These are phyloP conservation scores for Lyophyllum semitale DNA, from an alignment of 768 basidiomycete genomes.

Conservation along the genomic window DNA sequence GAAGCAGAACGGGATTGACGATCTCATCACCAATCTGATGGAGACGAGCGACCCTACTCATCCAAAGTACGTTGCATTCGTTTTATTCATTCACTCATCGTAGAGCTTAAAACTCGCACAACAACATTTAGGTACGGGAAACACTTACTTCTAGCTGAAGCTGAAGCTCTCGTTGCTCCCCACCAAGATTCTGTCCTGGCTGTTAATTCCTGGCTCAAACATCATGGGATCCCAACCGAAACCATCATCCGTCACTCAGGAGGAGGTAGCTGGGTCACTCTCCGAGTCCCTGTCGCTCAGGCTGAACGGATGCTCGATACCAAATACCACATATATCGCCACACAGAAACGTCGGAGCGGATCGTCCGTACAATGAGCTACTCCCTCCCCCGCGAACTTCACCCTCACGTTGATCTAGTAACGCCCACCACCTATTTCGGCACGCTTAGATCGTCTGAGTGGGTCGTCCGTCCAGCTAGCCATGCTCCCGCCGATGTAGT, in stretches of 20 bases:
- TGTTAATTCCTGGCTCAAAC: slow-evolving; percentile 56
- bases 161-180: slow-evolving; percentile 55
- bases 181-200: slow-evolving; percentile 48
- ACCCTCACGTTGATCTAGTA: slow-evolving; percentile 55
- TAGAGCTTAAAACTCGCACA: not conserved
- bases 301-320: slow-evolving; percentile 63
- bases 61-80: slow-evolving; percentile 34
- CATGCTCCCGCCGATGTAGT: no score
- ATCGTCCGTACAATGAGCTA: no score
- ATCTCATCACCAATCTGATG: no score
- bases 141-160: slow-evolving; percentile 61
- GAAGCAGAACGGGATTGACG: slow-evolving; percentile 53
- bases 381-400: slow-evolving; percentile 53
- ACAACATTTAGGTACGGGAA: slow-evolving; percentile 47
- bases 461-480: no score
- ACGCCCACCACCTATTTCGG: no score
- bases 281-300: slow-evolving; percentile 54
- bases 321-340: no score
- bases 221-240: slow-evolving; percentile 44
- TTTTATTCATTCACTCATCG: slow-evolving; percentile 1
- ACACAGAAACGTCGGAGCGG: slow-evolving; percentile 45
- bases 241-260: slow-evolving; percentile 38
- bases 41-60: slow-evolving; percentile 59
- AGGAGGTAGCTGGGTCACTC: slow-evolving; percentile 58
- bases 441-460: no score